phyloP scores from a whole-genome alignment of 2,329 filamentous ascomycete genomes.

The Allantophomopsis lycopodina region DNA sequence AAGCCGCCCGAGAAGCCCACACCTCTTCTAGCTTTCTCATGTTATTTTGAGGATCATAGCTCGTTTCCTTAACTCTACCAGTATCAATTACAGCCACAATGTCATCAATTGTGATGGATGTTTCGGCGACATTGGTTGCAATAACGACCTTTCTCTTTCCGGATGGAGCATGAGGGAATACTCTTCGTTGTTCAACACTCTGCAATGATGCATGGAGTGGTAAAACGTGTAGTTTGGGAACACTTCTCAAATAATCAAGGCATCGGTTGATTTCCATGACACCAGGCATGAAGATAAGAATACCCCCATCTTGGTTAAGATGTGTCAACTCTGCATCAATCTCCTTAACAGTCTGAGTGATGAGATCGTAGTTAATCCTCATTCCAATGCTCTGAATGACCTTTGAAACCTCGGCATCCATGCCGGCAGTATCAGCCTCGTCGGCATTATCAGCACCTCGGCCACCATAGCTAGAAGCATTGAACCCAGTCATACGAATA shows the following conservation, averaged over 20 bases:
- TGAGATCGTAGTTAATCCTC: conserved; percentile 83
- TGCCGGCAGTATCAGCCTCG: conserved; percentile 28
- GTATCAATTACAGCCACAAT: conserved; percentile 93
- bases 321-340: conserved; percentile 65
- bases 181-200: conserved; percentile 73
- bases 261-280: conserved; percentile 82
- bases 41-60: conserved; percentile 81
- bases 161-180: conserved; percentile 63
- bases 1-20: conserved; percentile 88
- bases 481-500: conserved; percentile 65
- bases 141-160: conserved; percentile 88
- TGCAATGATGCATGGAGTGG: conserved; percentile 87
- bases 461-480: conserved; percentile 17
- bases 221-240: conserved; percentile 60
- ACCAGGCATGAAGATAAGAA: conserved; percentile 91
- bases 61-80: conserved; percentile 91
- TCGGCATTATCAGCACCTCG: conserved; percentile 22
- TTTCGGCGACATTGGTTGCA: conserved; percentile 94
- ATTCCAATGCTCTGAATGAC: conserved; percentile 61
- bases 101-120: conserved; percentile 96
- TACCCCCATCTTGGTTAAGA: conserved; percentile 61
- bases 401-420: conserved; percentile 48
- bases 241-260: conserved; percentile 50
- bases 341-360: conserved; percentile 63
- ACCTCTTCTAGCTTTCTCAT: conserved; percentile 91